These are phyloP conservation scores for Corinectria fuckeliana DNA, from an alignment of 2,329 filamentous ascomycete species.

Conservation along the genomic window DNA sequence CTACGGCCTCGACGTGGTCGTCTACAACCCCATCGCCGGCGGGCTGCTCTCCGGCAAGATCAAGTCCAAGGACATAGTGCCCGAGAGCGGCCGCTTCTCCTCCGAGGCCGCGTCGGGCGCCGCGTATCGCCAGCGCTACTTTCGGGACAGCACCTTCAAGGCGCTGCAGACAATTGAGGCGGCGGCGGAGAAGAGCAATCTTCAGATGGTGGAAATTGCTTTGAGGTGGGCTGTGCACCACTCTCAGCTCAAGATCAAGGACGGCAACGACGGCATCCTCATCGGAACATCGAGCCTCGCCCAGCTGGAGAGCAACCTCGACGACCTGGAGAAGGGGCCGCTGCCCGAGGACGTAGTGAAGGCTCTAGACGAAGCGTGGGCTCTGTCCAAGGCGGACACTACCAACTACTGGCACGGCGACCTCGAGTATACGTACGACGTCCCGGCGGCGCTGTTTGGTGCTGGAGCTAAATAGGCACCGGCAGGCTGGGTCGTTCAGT, in stretches of 20 bases:
- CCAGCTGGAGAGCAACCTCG: slow-evolving; percentile 65
- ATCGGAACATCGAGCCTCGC: slow-evolving; percentile 64
- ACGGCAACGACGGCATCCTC: slow-evolving; percentile 64
- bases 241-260: slow-evolving; percentile 60
- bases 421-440: slow-evolving; percentile 71
- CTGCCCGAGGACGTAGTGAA: slow-evolving; percentile 78
- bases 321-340: slow-evolving; percentile 70
- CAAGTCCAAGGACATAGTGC: slow-evolving; percentile 68
- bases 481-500: neutral
- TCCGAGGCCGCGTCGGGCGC: slow-evolving; percentile 59
- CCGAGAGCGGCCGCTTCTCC: slow-evolving; percentile 74
- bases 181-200: slow-evolving; percentile 69
- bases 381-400: slow-evolving; percentile 66
- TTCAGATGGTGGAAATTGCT: slow-evolving; percentile 75
- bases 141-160: slow-evolving; percentile 68
- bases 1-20: slow-evolving; percentile 79
- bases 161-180: slow-evolving; percentile 73
- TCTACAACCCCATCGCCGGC: slow-evolving; percentile 84
- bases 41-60: slow-evolving; percentile 83
- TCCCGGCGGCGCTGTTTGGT: slow-evolving; percentile 64
- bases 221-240: slow-evolving; percentile 78
- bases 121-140: slow-evolving; percentile 73
- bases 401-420: slow-evolving; percentile 64
- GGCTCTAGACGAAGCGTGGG: slow-evolving; percentile 80
- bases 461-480: slow-evolving; percentile 48